Conservation (phyloP, 805 yeast species). For the Phaffomyces opuntiae region DNA sequence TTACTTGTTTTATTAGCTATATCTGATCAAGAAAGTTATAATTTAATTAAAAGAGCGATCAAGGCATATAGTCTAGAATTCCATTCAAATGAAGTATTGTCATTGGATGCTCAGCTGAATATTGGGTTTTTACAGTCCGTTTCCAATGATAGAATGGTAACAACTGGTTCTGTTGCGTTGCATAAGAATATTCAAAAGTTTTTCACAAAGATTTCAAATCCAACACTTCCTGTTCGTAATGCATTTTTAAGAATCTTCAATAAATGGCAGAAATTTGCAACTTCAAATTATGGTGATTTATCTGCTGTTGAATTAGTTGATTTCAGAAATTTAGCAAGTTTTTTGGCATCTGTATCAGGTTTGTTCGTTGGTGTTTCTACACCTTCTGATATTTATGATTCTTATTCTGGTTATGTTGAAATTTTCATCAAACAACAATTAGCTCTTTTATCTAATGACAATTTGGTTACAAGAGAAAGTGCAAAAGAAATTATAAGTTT, state of each 20-base stretch:
- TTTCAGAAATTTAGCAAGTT: constrained; percentile 65
- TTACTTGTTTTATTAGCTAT: constrained; percentile 45
- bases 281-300: constrained; percentile 17
- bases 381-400: constrained; percentile 20
- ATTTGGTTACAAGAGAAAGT: constrained; percentile 55
- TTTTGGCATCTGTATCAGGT: constrained; percentile 65
- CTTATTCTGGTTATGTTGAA: constrained; percentile 32
- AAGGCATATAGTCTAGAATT: constrained; percentile 22
- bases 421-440: constrained; percentile 47
- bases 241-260: constrained; percentile 42
- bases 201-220: constrained; percentile 21
- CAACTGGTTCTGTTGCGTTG: constrained; percentile 67
- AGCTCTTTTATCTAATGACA: constrained; percentile 39
- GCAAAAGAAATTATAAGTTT: constrained; percentile 64
- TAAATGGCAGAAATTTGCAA: constrained; percentile 34
- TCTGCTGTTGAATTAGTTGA: constrained; percentile 34
- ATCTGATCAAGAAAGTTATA: constrained; percentile 43
- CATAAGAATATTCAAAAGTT: constrained; percentile 55
- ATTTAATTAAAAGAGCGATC: constrained; percentile 37
- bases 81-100: constrained; percentile 4
- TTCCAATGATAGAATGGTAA: constrained; percentile 45
- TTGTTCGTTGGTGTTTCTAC: constrained; percentile 36
- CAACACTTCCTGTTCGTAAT: constrained; percentile 30
- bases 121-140: constrained; percentile 35
- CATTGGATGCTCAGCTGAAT: constrained; percentile 19